Base-by-base conservation (phyloP, 2,329 filamentous ascomycete species). In the Hypoxylon sp. region DNA sequence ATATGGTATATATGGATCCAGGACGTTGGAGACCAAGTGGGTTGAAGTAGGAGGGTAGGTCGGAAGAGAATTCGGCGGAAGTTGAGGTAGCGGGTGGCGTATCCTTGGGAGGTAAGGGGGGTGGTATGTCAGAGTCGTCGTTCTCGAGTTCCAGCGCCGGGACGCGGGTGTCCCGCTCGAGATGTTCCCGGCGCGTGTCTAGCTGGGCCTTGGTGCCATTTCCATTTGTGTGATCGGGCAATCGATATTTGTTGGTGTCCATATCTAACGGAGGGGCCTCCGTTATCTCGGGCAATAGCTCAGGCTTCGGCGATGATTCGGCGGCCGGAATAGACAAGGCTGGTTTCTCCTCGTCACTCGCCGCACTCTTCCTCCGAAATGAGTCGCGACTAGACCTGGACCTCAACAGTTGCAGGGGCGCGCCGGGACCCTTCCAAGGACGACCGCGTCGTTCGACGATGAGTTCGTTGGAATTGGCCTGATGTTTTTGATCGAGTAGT, bases 1-100 rank as follows among this genome's bases (percentile, higher is more conserved):
- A 96, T 51, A 99, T 82, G 1, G 94, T 96, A 72, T 96, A 97
- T 61, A 97, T 91, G 25, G 93, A 97, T 30, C 89, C 89, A 3
- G 91, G 80, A 8, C 91, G 82, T 50, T 82, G 83, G 34, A 85
- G 76, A 15, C 82, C 82, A 31, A 84, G 78, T 3, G 84, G 82
- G 26, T 86, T 84, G 69, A 90, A 90, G 69, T 89, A 89, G 26
- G 80, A 77, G 27, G 78, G 74, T 21, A 80, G 72, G 46, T 82
- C 79, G 31, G 78, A 72, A 11, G 76, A 75, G 57, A 75, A 80
- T 20, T 78, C 74, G 53, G 71, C 71, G 7, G 73, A 53, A 41
- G 70, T 46, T 2, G 67, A 65, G 5, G 66, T 59, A 2, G 68
- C 74, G 29, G 77, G 76, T 13, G 78, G 78, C 5, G 73, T 76